Evolutionary conservation across 1,139 yeast genomes (phyloP).

Genomic region (Zygosaccharomyces sapae): DNA sequence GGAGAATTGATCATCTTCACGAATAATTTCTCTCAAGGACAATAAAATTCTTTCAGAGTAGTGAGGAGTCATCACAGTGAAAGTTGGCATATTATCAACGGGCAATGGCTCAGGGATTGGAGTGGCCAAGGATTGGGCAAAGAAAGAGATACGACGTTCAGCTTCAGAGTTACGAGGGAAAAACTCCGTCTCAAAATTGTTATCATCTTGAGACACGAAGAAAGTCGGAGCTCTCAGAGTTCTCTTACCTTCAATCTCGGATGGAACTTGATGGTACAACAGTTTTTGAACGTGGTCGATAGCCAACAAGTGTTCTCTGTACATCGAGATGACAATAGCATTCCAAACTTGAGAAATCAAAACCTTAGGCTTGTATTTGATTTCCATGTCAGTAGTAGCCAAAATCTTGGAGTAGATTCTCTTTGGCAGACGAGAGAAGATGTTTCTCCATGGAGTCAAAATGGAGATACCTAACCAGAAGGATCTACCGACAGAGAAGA

Average conservation of each 20-base stretch:
- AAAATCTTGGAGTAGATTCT: slow-evolving; percentile 95
- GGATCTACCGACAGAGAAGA: slow-evolving; percentile 94
- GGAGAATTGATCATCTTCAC: slow-evolving; percentile 98
- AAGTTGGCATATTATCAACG: slow-evolving; percentile 98
- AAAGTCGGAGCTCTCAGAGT: slow-evolving; percentile 98
- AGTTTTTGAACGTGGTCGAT: slow-evolving; percentile 97
- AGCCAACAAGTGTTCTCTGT: slow-evolving; percentile 95
- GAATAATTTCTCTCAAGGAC: slow-evolving; percentile 92
- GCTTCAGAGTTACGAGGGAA: slow-evolving; percentile 97
- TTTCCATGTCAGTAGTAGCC: slow-evolving; percentile 98
- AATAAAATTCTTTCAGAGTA: slow-evolving; percentile 94
- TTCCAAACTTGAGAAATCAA: slow-evolving; percentile 98
- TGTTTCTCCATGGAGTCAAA: slow-evolving; percentile 98
- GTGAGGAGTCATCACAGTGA: slow-evolving; percentile 96
- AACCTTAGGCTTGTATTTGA: slow-evolving; percentile 97
- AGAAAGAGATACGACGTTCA: slow-evolving; percentile 97
- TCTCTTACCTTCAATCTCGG: slow-evolving; percentile 95
- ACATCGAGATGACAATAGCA: slow-evolving; percentile 96
- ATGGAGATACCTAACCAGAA: slow-evolving; percentile 97
- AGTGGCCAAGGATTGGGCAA: slow-evolving; percentile 96
- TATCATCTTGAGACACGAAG: slow-evolving; percentile 96
- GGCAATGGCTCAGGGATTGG: slow-evolving; percentile 98
- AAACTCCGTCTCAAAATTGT: slow-evolving; percentile 88
- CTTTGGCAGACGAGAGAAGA: slow-evolving; percentile 95
- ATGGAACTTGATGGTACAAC: slow-evolving; percentile 95